Percentiles rank a stretch among this genome's conserved stretches.
Evolutionary conservation across 768 basidiomycete genomes (phyloP).

Genomic region (Lyophyllum shimeji): DNA sequence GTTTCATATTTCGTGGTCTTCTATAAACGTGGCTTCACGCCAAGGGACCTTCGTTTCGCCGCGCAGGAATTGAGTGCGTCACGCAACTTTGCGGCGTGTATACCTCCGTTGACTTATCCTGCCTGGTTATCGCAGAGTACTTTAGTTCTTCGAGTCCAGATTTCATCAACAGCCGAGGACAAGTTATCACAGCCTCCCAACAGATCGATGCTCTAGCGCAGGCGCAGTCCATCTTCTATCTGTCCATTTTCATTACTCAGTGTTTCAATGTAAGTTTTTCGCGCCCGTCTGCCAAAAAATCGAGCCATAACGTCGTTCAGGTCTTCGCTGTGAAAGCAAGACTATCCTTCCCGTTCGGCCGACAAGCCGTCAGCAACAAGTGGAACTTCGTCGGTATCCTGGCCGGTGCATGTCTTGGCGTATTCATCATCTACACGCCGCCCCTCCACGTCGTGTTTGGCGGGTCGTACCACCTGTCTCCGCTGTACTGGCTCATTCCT

Average conservation of each 20-base stretch:
- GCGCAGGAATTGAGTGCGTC: conserved; percentile 31
- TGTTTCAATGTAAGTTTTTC: conserved; percentile 57
- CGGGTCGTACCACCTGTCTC: conserved; percentile 54
- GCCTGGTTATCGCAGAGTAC: conserved; percentile 32
- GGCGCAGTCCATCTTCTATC: conserved; percentile 65
- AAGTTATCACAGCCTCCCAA: conserved; percentile 38
- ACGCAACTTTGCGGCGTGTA: not conserved
- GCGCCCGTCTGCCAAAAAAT: not conserved
- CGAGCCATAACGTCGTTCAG: conserved; percentile 22
- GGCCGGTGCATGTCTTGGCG: conserved; percentile 59
- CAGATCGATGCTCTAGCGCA: conserved; percentile 61
- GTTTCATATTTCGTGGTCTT: conserved; percentile 69
- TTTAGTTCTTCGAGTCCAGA: conserved; percentile 48
- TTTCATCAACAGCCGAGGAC: conserved; percentile 56
- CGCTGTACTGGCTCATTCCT: conserved; percentile 70
- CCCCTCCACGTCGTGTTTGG: conserved; percentile 71
- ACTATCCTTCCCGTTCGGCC: conserved; percentile 65
- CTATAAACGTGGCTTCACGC: conserved; percentile 60
- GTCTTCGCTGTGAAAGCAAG: conserved; percentile 69
- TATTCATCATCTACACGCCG: conserved; percentile 70
- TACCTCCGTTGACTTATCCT: not conserved
- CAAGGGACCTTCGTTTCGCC: conserved; percentile 50
- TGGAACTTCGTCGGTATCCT: conserved; percentile 67
- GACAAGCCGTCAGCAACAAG: conserved; percentile 51
- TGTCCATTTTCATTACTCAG: conserved; percentile 67